phyloP scores from a whole-genome alignment of 176 grass and related monocot species.

The Elymus sibiricus region DNA sequence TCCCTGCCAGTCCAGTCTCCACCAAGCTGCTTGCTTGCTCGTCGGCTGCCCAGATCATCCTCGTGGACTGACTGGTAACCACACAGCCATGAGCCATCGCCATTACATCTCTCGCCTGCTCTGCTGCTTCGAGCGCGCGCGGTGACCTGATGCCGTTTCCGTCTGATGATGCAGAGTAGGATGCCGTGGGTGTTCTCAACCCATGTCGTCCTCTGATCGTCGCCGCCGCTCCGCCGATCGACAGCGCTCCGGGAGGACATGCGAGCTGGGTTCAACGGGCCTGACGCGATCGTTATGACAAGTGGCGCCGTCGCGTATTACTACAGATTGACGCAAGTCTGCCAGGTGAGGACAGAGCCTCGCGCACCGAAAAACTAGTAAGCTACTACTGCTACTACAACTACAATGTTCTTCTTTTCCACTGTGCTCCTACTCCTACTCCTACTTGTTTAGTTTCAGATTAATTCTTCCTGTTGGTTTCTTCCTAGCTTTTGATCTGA shows the following conservation, averaged over 20 bases:
- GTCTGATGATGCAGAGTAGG: background rate
- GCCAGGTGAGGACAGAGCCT: conserved; percentile 42
- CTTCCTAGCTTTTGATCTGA: background rate
- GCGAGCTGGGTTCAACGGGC: conserved; percentile 25
- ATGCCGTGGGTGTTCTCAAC: conserved; percentile 59
- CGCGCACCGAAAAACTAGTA: background rate
- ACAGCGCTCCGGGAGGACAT: background rate
- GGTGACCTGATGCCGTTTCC: background rate
- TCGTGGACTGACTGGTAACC: background rate
- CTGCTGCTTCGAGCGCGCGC: background rate
- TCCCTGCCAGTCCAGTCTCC: background rate
- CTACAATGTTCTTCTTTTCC: background rate
- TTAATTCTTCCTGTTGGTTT: background rate
- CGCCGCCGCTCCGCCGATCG: background rate
- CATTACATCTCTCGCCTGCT: background rate
- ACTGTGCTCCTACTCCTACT: background rate
- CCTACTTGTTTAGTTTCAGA: too few relatives aligned
- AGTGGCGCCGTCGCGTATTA: conserved; percentile 37
- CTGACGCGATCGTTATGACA: conserved; percentile 42
- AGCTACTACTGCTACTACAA: background rate
- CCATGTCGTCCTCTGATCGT: conserved; percentile 42
- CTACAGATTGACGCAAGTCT: conserved; percentile 55
- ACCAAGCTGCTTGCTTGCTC: background rate
- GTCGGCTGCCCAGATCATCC: background rate
- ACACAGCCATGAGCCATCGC: too few relatives aligned